These are phyloP conservation scores for Plasmodium vivax DNA, from an alignment of 169 alveolate genomes.

Conservation along the genomic window DNA sequence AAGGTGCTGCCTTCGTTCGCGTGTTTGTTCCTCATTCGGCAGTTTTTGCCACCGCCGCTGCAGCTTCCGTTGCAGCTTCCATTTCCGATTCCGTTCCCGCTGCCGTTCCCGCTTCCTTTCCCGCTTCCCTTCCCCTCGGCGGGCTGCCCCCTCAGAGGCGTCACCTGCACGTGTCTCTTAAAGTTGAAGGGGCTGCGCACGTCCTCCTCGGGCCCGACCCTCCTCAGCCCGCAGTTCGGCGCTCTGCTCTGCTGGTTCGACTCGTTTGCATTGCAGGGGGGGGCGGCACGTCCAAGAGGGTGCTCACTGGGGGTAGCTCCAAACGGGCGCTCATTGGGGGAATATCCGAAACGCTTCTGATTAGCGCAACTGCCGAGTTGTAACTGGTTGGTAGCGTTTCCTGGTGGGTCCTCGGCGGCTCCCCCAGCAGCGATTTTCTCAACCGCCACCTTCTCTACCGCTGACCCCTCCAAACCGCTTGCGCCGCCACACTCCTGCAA, in stretches of 20 bases:
- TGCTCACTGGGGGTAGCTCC: too few species aligned
- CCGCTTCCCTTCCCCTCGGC: background rate
- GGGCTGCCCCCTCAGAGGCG: background rate
- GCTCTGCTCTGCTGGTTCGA: background rate
- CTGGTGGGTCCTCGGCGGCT: background rate
- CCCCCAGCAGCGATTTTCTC: background rate
- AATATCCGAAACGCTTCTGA: background rate
- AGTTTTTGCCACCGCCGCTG: background rate
- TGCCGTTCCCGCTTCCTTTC: background rate
- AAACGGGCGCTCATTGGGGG: background rate
- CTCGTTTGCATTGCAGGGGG: background rate
- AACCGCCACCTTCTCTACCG: background rate
- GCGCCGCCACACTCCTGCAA: background rate
- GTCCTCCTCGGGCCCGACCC: background rate
- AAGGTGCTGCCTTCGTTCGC: background rate
- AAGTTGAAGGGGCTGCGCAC: background rate
- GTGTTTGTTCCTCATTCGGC: background rate
- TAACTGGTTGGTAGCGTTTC: background rate
- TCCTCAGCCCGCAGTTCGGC: background rate
- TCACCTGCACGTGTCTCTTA: background rate
- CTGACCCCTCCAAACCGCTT: background rate
- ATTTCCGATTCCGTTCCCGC: background rate
- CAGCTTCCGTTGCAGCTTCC: background rate
- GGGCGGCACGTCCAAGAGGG: background rate
- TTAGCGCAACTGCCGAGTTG: background rate